phyloP scores from a whole-genome alignment of 2,329 filamentous ascomycete species.

The Acrodontium crateriforme region DNA sequence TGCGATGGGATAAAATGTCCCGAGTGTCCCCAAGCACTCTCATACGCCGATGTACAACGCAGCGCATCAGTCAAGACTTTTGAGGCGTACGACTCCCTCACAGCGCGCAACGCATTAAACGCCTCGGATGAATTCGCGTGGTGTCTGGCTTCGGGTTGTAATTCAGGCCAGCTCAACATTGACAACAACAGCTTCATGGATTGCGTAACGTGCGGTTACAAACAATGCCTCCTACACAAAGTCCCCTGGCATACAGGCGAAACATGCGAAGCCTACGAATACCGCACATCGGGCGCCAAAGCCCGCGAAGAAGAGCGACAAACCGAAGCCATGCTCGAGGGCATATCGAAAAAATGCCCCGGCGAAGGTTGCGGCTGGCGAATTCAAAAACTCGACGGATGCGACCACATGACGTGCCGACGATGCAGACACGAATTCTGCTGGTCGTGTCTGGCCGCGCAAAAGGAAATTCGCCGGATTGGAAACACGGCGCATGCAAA shows the following conservation, averaged over 20 bases:
- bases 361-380: slow-evolving; percentile 20
- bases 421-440: slow-evolving; percentile 28
- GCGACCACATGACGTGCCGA: slow-evolving; percentile 27
- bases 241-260: slow-evolving; percentile 26
- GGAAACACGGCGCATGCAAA: slow-evolving; percentile 17
- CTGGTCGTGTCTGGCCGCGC: slow-evolving; percentile 22
- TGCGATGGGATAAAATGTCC: slow-evolving; percentile 40
- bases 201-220: slow-evolving; percentile 23
- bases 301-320: slow-evolving; percentile 11
- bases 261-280: slow-evolving; percentile 27
- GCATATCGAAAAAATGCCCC: slow-evolving; percentile 26
- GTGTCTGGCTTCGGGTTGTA: slow-evolving; percentile 38
- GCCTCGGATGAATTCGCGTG: slow-evolving; percentile 36
- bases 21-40: slow-evolving; percentile 33
- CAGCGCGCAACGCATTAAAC: slow-evolving; percentile 31
- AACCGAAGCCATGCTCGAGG: slow-evolving; percentile 17
- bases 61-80: slow-evolving; percentile 34
- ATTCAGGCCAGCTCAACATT: slow-evolving; percentile 38
- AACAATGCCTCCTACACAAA: slow-evolving; percentile 24
- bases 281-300: slow-evolving; percentile 16
- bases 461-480: slow-evolving; percentile 14
- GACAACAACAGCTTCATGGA: slow-evolving; percentile 27
- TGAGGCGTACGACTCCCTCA: slow-evolving; percentile 33
- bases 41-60: slow-evolving; percentile 32
- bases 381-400: slow-evolving; percentile 28